Evolutionary conservation across 1,284 basidiomycete genomes (phyloP), one percentile per base, ranked within the genome.

Genomic region (Schizophyllum commune): DNA sequence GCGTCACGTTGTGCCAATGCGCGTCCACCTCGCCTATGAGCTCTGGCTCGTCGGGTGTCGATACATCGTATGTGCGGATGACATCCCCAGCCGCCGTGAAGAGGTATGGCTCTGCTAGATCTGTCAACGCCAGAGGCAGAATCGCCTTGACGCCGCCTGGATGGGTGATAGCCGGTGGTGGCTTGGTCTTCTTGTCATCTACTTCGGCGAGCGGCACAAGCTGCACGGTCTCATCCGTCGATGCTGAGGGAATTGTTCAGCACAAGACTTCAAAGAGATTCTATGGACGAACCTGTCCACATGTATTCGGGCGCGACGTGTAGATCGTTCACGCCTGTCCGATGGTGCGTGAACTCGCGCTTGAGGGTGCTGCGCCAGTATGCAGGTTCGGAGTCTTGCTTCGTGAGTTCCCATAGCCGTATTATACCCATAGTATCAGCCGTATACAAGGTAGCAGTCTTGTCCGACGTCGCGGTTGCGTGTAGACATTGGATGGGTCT

Each of bases 341-440:
- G 80, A 76, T 96, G 84, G 70, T 88, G 77, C 68, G 76, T 76
- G 67, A 92, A 68, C 68, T 92, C 82, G 58, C 84, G 79, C 71
- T 78, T 75, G 68, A 83, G 68, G 1, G 75, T 77, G 62, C 77
- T 74, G 54, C 73, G 77, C 84, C 89, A 90, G 55, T 80, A 75
- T 0, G 79, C 72, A 15, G 77, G 68, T 0, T 69, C 67, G 5
- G 73, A 78, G 3, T 66, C 70, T 59, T 79, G 77, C 66, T 80
- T 83, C 59, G 76, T 73, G 47, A 93, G 68, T n/a, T 81, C 74
- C 91, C 92, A 93, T 17, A 82, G 74, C 64, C 85, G 89, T 70
- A 95, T 86, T 8, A 88, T 71, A 1, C 94, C 94, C 84, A 95
- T 90, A 3, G 90, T 94, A 71, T 96, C 94, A 8, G 83, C 91